Base-by-base conservation (phyloP, 306 rosid species). In the Trifolium fragiferum region DNA sequence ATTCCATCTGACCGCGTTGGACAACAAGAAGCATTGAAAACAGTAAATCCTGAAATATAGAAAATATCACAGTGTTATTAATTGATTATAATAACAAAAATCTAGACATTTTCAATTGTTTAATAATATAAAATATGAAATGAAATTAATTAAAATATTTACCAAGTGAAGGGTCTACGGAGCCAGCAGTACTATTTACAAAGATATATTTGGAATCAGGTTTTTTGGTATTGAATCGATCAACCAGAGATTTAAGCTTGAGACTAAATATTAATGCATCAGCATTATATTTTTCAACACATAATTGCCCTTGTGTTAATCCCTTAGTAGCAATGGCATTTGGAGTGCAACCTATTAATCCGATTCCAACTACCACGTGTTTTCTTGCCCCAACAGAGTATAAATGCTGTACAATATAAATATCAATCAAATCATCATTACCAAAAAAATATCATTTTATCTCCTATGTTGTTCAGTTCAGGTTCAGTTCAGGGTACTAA, bases 321-420 rank as follows among this genome's bases (percentile, higher is more conserved):
- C 71, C 70, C 40, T 6, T 15, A 1, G 0, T 30, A 10, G 63
- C 3, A 0, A 38, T 70, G 7, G 77, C 27, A 43, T 14, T 6
- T 7, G 90, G 94, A 69, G 47, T 53, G 62, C 86, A 89, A 0
- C 97, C 97, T 9, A 91, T 12, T 0, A 0, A 60, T 12, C 89
- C 89, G 27, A 77, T 0, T 58, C 90, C 89, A 53, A 60, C 30
- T 38, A 87, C 1, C 1, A 75, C 86, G 11, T 57, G 51, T 73
- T 85, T 91, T 69, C 89, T 86, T 51, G 89, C 97, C 61, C 96
- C 88, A 58, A 10, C 3, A 4, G 5, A 6, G 70, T 38, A 65
- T 72, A 90, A 70, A 2, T 0, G 20, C 90, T 88, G 70, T 16
- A 13, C 19, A 46, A 32, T 4, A 38, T 27, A 18, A 23, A 63